phyloP scores from a whole-genome alignment of 495 filamentous ascomycete genomes.

The Penicillium flavigenum region DNA sequence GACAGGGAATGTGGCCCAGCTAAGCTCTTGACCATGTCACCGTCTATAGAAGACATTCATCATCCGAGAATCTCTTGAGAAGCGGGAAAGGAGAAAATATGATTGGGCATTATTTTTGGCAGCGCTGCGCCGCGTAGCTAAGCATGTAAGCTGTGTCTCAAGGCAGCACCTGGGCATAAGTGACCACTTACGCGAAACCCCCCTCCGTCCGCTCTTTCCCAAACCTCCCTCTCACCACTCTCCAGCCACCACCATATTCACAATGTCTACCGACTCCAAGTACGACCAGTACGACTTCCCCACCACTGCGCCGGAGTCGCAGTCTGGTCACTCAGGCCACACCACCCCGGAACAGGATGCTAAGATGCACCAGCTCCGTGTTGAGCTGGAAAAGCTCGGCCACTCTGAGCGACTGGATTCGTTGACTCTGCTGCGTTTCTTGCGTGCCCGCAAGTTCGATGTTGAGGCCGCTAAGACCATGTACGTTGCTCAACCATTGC shows the following conservation, averaged over 20 bases:
- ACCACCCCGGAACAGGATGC: slow-evolving; percentile 87
- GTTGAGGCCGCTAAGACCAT: slow-evolving; percentile 82
- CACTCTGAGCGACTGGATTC: slow-evolving; percentile 87
- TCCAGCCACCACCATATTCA: slow-evolving; percentile 16
- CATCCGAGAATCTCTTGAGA: no score
- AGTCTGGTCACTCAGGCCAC: slow-evolving; percentile 82
- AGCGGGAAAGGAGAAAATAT: no score
- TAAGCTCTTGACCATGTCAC: no score
- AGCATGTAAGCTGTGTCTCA: no score
- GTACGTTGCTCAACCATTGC: slow-evolving; percentile 44
- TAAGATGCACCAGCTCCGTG: slow-evolving; percentile 78
- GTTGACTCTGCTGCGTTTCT: slow-evolving; percentile 83
- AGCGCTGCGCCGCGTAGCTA: no score
- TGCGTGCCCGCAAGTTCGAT: slow-evolving; percentile 94
- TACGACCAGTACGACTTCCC: slow-evolving; percentile 97
- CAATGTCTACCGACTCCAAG: slow-evolving; percentile 71
- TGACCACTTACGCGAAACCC: slow-evolving; percentile 25
- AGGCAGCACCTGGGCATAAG: no score
- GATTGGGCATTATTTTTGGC: no score
- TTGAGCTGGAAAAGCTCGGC: slow-evolving; percentile 78
- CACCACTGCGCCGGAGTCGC: slow-evolving; percentile 64
- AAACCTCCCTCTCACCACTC: slow-evolving; percentile 12
- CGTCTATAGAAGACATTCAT: no score
- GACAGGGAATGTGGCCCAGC: no score
- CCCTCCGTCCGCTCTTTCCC: slow-evolving; percentile 24